Base-by-base conservation (phyloP, 257 asterid genomes). In the Leonotis leonurus region DNA sequence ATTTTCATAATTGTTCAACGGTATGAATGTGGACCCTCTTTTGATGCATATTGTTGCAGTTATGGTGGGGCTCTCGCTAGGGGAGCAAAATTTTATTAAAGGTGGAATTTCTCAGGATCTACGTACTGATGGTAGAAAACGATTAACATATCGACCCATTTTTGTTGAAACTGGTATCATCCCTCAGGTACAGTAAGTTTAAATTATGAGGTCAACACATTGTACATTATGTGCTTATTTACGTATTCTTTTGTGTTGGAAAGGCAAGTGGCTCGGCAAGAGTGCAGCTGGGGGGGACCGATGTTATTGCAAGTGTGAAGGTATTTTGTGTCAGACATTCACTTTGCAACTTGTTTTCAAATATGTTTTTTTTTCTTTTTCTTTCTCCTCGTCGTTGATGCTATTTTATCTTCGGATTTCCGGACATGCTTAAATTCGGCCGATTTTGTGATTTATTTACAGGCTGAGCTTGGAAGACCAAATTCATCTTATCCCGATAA, bases 191-290 rank as follows among this genome's bases (percentile, higher is more conserved):
- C 35, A 44, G 45, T 32, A 21, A 12, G 21, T 45, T 14, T 53
- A n/a, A 53, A 43, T 50, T 10, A 30, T n/a, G 18, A 13, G 10
- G 4, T 49, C 29, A 60, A 11, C 20, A 13, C 32, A 13, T 46
- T 26, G 27, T 41, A 21, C 21, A 56, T 30, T 24, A 35, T 18
- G 6, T 30, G 36, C 48, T 64, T 60, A 36, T 57, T 56, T 5
- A 56, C 51, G n/a, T 36, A n/a, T 67, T 60, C 64, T 71, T 45
- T 44, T 17, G 26, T 73, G 63, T 65, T 67, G 62, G n/a, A 67
- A 60, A 90, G 96, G 99, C 99, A 37, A 89, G 85, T 80, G 96
- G 99, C 69, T 92, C 97, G 6, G 95, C 97, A 39, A 83, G 88
- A 81, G 88, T 92, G 46, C 86, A 80, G 83, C 68, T 92, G 50